These are phyloP conservation scores for Cinnamomum micranthum DNA, from an alignment of 164 flowering plant genomes.

Conservation along the genomic window DNA sequence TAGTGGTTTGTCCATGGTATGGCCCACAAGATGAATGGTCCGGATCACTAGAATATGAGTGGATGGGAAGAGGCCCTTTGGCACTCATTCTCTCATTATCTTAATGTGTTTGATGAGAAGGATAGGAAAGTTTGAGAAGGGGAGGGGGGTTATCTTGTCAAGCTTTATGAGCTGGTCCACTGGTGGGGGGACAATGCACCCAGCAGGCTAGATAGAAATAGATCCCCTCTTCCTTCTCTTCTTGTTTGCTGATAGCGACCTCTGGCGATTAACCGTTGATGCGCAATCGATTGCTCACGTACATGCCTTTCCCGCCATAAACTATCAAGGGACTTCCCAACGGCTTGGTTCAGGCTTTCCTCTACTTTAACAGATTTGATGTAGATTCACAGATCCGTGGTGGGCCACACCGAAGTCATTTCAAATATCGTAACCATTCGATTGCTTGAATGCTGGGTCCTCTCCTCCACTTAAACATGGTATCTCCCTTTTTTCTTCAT, in stretches of 20 bases:
- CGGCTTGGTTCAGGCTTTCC: too few species aligned
- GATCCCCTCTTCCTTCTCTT: not conserved
- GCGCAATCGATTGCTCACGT: not conserved
- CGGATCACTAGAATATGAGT: not conserved
- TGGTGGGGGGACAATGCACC: constrained; percentile 6
- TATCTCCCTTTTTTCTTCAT: too few species aligned
- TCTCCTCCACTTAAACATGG: too few species aligned
- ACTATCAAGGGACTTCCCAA: too few species aligned
- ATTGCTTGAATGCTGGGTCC: too few species aligned
- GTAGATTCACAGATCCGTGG: too few species aligned
- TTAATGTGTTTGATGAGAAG: not conserved
- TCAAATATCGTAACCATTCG: too few species aligned
- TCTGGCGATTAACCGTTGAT: constrained; percentile 3
- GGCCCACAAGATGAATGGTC: not conserved
- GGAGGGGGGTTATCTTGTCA: not conserved
- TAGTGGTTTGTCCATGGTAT: not conserved
- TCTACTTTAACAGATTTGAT: too few species aligned
- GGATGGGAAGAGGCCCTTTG: not conserved
- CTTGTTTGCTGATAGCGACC: not conserved
- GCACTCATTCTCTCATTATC: not conserved
- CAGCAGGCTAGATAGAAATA: constrained; percentile 3
- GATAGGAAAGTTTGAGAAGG: not conserved
- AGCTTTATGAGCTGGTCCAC: constrained; percentile 1
- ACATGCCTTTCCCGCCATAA: not conserved
- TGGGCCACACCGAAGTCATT: too few species aligned